Evolutionary conservation across 257 asterid species (phyloP).

Genomic region (Mentha longifolia): DNA sequence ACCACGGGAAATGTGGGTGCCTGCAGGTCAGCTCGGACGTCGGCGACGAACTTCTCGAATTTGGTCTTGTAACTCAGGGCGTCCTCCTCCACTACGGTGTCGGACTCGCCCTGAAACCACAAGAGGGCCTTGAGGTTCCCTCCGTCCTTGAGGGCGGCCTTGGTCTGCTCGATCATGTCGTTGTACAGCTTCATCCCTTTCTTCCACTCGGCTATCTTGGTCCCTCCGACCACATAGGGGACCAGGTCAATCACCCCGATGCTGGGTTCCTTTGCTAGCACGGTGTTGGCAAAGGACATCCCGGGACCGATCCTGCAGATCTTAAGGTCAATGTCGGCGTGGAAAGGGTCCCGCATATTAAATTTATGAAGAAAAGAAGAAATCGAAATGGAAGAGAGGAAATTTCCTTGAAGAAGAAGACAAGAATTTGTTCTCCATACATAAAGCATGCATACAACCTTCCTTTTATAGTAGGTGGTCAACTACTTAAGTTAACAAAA

Average conservation of each 20-base stretch:
- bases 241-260: constrained; percentile 67
- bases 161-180: constrained; percentile 46
- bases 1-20: constrained; percentile 45
- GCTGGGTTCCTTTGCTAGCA: constrained; percentile 42
- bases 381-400: too few species aligned
- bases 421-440: too few species aligned
- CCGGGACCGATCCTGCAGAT: constrained; percentile 89
- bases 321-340: constrained; percentile 63
- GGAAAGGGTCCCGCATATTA: constrained; percentile 89
- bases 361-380: too few species aligned
- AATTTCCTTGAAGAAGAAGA: too few species aligned
- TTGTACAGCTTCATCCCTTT: constrained; percentile 48
- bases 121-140: constrained; percentile 51
- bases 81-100: constrained; percentile 34
- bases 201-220: constrained; percentile 56
- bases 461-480: too few species aligned
- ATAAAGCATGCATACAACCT: too few species aligned
- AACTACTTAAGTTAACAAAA: too few species aligned
- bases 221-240: constrained; percentile 81
- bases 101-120: constrained; percentile 86
- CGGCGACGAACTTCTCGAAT: constrained; percentile 40
- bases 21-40: constrained; percentile 48
- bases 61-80: constrained; percentile 45
- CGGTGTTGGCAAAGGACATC: constrained; percentile 67
- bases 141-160: constrained; percentile 45